phyloP scores from a whole-genome alignment of 768 basidiomycete species.

The Mycena rosella region DNA sequence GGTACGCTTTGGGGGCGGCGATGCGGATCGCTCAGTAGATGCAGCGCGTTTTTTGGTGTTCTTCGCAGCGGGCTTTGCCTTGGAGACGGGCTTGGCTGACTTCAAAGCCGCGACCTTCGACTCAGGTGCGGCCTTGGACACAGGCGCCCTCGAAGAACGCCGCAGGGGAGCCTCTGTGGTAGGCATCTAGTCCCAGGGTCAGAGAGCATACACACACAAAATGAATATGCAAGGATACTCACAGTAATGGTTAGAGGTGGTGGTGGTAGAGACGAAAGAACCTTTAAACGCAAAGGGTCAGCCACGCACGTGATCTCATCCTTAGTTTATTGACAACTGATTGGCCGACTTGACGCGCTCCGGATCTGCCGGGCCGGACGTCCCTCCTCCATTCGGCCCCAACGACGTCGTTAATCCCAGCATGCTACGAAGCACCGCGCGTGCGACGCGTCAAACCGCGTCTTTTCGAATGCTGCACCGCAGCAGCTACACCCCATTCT shows the following conservation, averaged over 20 bases:
- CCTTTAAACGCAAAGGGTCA: no score
- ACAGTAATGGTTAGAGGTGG: slow-evolving; percentile 40
- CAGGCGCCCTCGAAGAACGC: slow-evolving; percentile 66
- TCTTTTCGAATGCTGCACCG: slow-evolving; percentile 18
- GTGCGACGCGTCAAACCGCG: slow-evolving; percentile 16
- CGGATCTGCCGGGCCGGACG: slow-evolving; percentile 4
- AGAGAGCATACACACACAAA: not conserved
- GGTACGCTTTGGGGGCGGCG: slow-evolving; percentile 66
- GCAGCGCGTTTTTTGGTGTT: slow-evolving; percentile 63
- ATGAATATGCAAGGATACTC: not conserved
- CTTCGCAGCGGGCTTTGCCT: slow-evolving; percentile 50
- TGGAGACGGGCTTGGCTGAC: slow-evolving; percentile 50
- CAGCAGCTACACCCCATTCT: slow-evolving; percentile 20
- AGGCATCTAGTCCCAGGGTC: slow-evolving; percentile 11
- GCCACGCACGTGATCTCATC: no score
- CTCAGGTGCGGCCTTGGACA: slow-evolving; percentile 54
- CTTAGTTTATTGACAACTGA: no score
- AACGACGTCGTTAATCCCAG: no score
- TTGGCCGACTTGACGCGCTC: not conserved
- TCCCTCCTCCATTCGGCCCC: not conserved
- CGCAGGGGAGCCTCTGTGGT: slow-evolving; percentile 55
- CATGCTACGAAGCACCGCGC: slow-evolving; percentile 4
- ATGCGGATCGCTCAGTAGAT: slow-evolving; percentile 58
- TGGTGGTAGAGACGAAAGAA: slow-evolving; percentile 30
- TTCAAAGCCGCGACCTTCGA: slow-evolving; percentile 47